phyloP scores from a whole-genome alignment of 73 alveolate species.

The Paramecium primaurelia region DNA sequence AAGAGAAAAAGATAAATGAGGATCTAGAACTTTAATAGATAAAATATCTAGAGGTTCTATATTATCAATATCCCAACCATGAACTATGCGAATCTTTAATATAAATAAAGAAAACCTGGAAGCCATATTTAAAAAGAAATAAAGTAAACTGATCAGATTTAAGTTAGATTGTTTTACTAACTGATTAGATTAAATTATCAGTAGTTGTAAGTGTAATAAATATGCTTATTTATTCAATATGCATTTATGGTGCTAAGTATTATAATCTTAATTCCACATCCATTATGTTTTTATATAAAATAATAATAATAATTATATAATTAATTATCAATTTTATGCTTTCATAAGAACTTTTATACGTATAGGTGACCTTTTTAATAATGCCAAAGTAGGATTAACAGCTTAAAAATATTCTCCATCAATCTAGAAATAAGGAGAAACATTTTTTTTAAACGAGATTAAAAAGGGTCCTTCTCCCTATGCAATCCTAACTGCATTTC shows the following conservation, averaged over 20 bases:
- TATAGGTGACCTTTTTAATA: neutral
- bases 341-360: neutral
- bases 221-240: neutral
- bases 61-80: neutral
- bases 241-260: neutral
- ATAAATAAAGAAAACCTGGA: neutral
- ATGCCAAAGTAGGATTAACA: neutral
- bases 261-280: neutral
- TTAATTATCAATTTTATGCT: neutral
- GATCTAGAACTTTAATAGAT: neutral
- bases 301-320: neutral
- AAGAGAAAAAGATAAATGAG: neutral
- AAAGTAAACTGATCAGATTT: neutral
- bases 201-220: neutral
- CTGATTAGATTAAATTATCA: neutral
- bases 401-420: conserved; percentile 78
- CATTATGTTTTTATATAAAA: neutral
- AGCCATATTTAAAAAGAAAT: neutral
- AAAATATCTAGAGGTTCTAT: neutral
- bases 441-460: conserved; percentile 57
- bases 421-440: conserved; percentile 63
- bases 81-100: neutral
- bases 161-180: neutral
- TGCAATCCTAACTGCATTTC: conserved; percentile 66
- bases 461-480: conserved; percentile 78